Conservation (phyloP, 2,329 filamentous ascomycete genomes). For the Dothiorella sarmentorum region DNA sequence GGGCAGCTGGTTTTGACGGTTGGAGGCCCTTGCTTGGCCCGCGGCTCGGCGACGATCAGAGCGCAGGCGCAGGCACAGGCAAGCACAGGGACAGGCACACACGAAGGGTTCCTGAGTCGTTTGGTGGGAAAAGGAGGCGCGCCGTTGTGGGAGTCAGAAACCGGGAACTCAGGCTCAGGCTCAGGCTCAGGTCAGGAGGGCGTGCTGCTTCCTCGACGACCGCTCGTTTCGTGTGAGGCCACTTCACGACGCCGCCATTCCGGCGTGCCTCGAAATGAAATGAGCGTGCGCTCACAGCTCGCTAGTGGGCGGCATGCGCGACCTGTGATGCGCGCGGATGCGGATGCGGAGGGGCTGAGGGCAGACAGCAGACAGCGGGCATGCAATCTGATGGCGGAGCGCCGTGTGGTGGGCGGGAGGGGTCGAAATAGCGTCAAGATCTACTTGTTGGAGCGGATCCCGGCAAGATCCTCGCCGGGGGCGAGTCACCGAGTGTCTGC, state of each 20-base stretch:
- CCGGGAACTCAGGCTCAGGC: too few relatives aligned
- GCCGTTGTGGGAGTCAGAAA: slow-evolving; percentile 8
- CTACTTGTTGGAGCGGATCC: not conserved
- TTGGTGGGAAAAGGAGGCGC: slow-evolving; percentile 4
- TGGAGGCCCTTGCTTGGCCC: slow-evolving; percentile 15
- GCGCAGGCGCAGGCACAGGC: slow-evolving; percentile 11
- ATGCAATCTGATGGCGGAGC: not conserved
- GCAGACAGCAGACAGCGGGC: not conserved
- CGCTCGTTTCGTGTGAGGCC: slow-evolving; percentile 1
- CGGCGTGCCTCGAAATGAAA: not conserved
- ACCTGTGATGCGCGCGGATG: not conserved
- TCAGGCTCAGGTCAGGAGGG: not conserved
- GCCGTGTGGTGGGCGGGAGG: not conserved
- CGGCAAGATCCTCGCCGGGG: not conserved
- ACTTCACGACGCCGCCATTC: not conserved
- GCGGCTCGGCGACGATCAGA: slow-evolving; percentile 10
- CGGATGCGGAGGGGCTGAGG: too few relatives aligned
- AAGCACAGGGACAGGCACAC: not conserved
- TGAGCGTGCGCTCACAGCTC: not conserved
- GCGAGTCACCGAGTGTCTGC: not conserved
- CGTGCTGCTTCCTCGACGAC: not conserved
- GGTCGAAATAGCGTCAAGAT: slow-evolving; percentile 2
- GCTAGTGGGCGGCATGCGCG: not conserved
- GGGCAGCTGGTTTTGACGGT: slow-evolving; percentile 5
- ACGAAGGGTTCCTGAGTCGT: not conserved